Evolutionary conservation across 306 rosid species (phyloP), one percentile per base, ranked within the genome.

Genomic region (Dryas drummondii): DNA sequence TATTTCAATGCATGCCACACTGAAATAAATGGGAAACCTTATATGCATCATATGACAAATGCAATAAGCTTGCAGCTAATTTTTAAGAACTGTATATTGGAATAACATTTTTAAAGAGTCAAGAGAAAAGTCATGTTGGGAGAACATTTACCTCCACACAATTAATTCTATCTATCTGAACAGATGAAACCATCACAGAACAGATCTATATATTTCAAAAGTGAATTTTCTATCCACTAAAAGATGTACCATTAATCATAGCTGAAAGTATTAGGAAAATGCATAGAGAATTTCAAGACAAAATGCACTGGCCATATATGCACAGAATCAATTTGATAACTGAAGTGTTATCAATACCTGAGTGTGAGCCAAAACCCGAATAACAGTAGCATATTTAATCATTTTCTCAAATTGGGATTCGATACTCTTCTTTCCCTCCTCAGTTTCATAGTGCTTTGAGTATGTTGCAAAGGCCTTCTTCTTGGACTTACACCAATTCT

Each of bases 401-500:
- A 90, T 61, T 9, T 92, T 92, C 85, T 92, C 97, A 44, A 92
- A 86, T 80, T 90, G 93, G 2, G 82, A 57, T 65, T 85, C 86
- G 49, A 92, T 82, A 11, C 14, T 81, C 66, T 92, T 90, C 88
- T 92, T 92, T 19, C 97, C 97, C 6, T 88, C 97, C 0, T 88
- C 96, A 60, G 89, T 72, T 72, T 92, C 96, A 74, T 75, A 90
- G 53, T 81, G 88, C 89, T 84, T 90, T 0, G 96, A 86, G 84
- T 92, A 90, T 72, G 90, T 92, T 15, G 86, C 61, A 68, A 92
- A 92, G 19, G 96, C 97, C 90, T 85, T 92, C 96, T 92, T 88
- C 91, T 92, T 92, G 58, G 97, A 92, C 86, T 90, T 92, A 88
- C 89, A 84, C 96, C 93, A 92, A 70, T 92, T 92, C 87, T 92